Evolutionary conservation across 192 early-diverging fungal genomes (phyloP).

Genomic region (Rhizoclosmatium sp.): DNA sequence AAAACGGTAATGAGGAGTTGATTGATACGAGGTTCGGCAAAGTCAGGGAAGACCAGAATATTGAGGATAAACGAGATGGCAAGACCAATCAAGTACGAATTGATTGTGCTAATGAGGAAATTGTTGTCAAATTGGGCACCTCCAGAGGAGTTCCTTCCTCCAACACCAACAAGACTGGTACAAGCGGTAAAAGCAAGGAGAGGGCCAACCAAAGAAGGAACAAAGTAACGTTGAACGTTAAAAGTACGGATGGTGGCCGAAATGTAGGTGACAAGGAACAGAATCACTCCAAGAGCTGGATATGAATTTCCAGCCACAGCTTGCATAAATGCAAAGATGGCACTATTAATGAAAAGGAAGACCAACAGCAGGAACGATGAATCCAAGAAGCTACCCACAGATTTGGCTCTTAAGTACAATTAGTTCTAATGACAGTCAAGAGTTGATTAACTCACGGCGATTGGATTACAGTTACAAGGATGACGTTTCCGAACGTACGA

Average conservation of each 20-base stretch:
- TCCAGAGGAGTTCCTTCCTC: neutral
- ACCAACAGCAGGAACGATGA: conserved; percentile 1
- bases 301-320: conserved; percentile 14
- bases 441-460: conserved; percentile 23
- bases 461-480: conserved; percentile 21
- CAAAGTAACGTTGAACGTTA: conserved; percentile 9
- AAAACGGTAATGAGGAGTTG: neutral
- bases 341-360: neutral
- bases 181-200: conserved; percentile 1
- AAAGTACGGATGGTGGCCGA: conserved; percentile 16
- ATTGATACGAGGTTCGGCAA: conserved; percentile 23
- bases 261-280: conserved; percentile 20
- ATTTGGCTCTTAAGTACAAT: neutral
- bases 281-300: neutral
- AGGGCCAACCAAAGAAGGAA: conserved; percentile 19
- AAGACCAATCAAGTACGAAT: conserved; percentile 13
- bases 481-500: conserved; percentile 17
- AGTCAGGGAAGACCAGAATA: conserved; percentile 22
- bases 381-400: conserved; percentile 35
- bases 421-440: neutral
- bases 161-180: neutral
- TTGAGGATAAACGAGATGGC: conserved; percentile 21
- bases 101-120: conserved; percentile 17
- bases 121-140: conserved; percentile 7
- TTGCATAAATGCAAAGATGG: conserved; percentile 27